Evolutionary conservation across 2,329 filamentous ascomycete genomes (phyloP).

Genomic region (Talaromyces verruculosus): DNA sequence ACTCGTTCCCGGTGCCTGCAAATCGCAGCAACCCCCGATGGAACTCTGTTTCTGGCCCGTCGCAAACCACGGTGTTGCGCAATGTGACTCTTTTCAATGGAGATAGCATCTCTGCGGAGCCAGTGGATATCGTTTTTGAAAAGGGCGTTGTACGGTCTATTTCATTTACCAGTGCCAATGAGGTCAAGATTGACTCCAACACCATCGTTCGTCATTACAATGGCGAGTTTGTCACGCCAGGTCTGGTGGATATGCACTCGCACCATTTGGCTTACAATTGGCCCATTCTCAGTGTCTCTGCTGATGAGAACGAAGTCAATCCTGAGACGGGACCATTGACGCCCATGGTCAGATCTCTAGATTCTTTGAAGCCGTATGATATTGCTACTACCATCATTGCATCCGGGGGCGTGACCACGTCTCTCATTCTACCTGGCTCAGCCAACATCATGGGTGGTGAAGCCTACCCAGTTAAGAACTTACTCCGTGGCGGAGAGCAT

Average conservation of each 20-base stretch:
- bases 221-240: constrained; percentile 63
- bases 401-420: constrained; percentile 70
- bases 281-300: constrained; percentile 55
- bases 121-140: constrained; percentile 43
- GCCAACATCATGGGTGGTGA: constrained; percentile 74
- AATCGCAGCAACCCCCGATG: constrained; percentile 42
- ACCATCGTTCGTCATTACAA: constrained; percentile 25
- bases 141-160: constrained; percentile 47
- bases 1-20: constrained; percentile 24
- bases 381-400: constrained; percentile 68
- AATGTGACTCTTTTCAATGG: constrained; percentile 50
- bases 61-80: constrained; percentile 37
- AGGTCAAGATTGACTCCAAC: constrained; percentile 6
- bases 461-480: constrained; percentile 67
- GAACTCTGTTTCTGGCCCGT: constrained; percentile 42
- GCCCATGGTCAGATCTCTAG: constrained; percentile 66
- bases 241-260: constrained; percentile 71
- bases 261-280: constrained; percentile 62
- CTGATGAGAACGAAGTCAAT: constrained; percentile 65
- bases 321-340: constrained; percentile 55
- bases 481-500: constrained; percentile 60
- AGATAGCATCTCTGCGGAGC: constrained; percentile 33
- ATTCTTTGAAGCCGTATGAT: constrained; percentile 63
- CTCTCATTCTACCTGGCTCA: constrained; percentile 65
- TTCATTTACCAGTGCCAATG: background rate